Base-by-base conservation (phyloP, 352 stramenopile species). In the Saprolegnia diclina region DNA sequence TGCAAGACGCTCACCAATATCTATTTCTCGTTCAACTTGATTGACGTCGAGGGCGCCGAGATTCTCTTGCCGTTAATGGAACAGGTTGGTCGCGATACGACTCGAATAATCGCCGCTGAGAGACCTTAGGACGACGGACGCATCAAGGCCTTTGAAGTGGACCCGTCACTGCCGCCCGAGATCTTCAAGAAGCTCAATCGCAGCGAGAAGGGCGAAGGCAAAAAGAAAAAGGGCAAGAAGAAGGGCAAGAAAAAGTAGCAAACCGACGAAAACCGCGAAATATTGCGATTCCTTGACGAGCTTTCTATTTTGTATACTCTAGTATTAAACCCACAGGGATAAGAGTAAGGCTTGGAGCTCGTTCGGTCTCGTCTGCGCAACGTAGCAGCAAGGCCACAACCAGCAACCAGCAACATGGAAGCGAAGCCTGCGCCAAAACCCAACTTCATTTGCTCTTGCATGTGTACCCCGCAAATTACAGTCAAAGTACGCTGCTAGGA, bases 191-290 rank as follows among this genome's bases (percentile, higher is more conserved):
- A 85, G 56, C 77, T 94, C 11, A 89, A 94, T 67, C 82, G 83
- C 29, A 75, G 82, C 13, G 75, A 80, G 19, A 90, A 90, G 53
- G 76, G 77, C 53, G 85, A 91, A 24, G 72, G 78, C 50, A 93
- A 90, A 52, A 93, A 90, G 71, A 90, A 91, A 76, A 91, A 89
- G 64, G 79, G 77, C n/a, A 79, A 81, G 42, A 91, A 91, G 70
- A 92, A 90, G 73, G 72, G 67, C 22, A 87, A 86, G 62, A 91
- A 91, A 72, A 89, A 89, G 59, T 88, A 90, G 70, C 75, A 73
- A 74, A 24, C 11, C 52, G 24, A 35, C 29, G 2, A 35, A 35
- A 35, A n/a, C n/a, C n/a, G n/a, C n/a, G n/a, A n/a, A n/a, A n/a
- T n/a, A n/a, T n/a, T n/a, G n/a, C n/a, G n/a, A n/a, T n/a, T n/a